Percentiles rank a stretch among this genome's conserved stretches.
phyloP scores from a whole-genome alignment of 2,329 filamentous ascomycete species.

The Colletotrichum sp. region DNA sequence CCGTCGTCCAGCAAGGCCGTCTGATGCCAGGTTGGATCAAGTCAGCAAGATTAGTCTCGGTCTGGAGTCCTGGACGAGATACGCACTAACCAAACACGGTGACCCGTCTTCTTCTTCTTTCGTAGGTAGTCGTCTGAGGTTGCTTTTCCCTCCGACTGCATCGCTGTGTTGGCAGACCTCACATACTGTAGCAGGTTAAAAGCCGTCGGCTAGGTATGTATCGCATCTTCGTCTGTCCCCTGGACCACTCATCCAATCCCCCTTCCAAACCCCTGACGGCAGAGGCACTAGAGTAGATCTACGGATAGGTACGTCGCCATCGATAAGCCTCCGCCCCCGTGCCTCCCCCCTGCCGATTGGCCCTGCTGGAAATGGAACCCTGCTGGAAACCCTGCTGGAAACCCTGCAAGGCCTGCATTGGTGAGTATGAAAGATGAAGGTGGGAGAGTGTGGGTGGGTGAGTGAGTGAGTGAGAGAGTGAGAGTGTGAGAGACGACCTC shows the following conservation, averaged over 20 bases:
- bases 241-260: background rate
- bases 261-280: background rate
- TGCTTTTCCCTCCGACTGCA: background rate
- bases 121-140: background rate
- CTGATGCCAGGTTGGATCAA: background rate
- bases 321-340: slow-evolving; percentile 14
- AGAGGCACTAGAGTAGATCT: background rate
- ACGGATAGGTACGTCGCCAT: background rate
- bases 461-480: background rate
- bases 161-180: background rate
- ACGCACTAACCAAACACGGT: background rate
- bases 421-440: background rate
- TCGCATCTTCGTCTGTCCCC: background rate
- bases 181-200: background rate
- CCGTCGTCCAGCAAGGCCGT: background rate
- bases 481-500: background rate
- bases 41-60: background rate
- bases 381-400: slow-evolving; percentile 2
- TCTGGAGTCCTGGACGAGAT: background rate
- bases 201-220: background rate
- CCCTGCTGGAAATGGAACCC: background rate
- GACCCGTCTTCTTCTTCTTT: background rate
- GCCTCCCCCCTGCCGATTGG: slow-evolving; percentile 5
- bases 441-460: background rate
- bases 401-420: background rate